Evolutionary conservation across 2,329 filamentous ascomycete species (phyloP), one percentile per base, ranked within the genome.

Genomic region (Kalmusia sp.): DNA sequence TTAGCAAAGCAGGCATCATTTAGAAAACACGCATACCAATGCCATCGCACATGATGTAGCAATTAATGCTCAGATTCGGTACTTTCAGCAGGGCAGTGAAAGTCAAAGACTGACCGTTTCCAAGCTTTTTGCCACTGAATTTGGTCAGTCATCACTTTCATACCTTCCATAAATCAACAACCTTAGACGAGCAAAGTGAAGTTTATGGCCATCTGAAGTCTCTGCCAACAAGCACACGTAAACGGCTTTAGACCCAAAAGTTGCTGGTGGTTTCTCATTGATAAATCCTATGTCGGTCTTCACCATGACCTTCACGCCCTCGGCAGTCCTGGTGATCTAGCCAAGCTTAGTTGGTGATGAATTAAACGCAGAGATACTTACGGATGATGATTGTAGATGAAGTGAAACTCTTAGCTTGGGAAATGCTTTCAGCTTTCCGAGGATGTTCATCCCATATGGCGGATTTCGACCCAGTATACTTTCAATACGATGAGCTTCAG

Each of bases 21-120:
- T 7, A 25, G 9, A n/a, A 0, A 2, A 7, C 1, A 6, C 5
- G 54, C 75, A 56, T 70, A 84, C 84, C 91, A 63, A 98, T 89
- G 37, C 92, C 88, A 74, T 97, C 93, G 60, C 93, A 98, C 71
- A 91, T 90, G 43, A 93, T 80, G 67, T 87, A 85, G 55, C 87
- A 91, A 21, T 81, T 81, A 28, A 95, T 83, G 3, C 80, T 76
- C 51, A 88, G 84, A 15, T 84, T 81, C 0, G 78, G 69, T 4
- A 76, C 76, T 1, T 72, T 81, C 17, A 92, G 69, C 0, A 83
- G 76, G 1, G 87, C 83, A 17, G 75, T 83, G 57, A 89, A 88
- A 0, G 79, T 72, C 2, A 92, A 68, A 8, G 87, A 82, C 21
- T 88, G 83, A 0, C 82, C 82, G 4, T 79, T 80, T n/a, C 82